A percentile compares a stretch with the other conserved stretches of the same genome.
These are phyloP conservation scores for Naganishia antarctica DNA, from an alignment of 768 basidiomycete species.

Conservation along the genomic window DNA sequence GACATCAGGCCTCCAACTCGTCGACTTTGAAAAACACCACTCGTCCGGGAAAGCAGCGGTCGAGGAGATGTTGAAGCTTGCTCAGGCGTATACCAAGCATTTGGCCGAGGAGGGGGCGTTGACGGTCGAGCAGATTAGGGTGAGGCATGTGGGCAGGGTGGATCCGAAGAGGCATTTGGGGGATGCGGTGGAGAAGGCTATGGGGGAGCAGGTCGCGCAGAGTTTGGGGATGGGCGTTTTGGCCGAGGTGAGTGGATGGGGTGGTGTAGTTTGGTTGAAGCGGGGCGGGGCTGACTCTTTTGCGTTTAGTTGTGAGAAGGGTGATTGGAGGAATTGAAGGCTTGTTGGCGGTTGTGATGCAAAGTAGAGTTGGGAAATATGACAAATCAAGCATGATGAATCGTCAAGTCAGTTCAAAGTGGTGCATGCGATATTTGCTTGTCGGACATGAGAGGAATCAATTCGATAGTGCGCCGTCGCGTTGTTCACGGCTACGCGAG, in stretches of 20 bases:
- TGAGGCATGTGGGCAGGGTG: slow-evolving; percentile 93
- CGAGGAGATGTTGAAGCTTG: slow-evolving; percentile 88
- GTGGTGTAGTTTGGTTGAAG: background rate
- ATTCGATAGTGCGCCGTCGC: no score
- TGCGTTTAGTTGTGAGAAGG: background rate
- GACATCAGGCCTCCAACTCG: slow-evolving; percentile 91
- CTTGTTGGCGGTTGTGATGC: no score
- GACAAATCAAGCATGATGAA: no score
- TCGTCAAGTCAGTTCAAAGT: no score
- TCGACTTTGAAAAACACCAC: slow-evolving; percentile 83
- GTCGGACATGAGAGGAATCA: no score
- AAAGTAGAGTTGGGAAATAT: no score
- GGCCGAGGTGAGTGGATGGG: slow-evolving; percentile 65
- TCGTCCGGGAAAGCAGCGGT: slow-evolving; percentile 86
- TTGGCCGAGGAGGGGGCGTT: slow-evolving; percentile 98
- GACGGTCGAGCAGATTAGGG: slow-evolving; percentile 86
- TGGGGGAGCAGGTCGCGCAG: slow-evolving; percentile 95
- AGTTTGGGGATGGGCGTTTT: slow-evolving; percentile 90
- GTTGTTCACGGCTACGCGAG: no score
- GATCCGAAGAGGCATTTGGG: slow-evolving; percentile 97
- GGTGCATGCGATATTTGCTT: no score
- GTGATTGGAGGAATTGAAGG: no score
- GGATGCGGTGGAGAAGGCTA: slow-evolving; percentile 94
- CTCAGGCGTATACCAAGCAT: slow-evolving; percentile 93
- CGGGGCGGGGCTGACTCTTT: background rate